Conservation (phyloP, 345 rosid genomes). For the Eucalyptus caleyi region DNA sequence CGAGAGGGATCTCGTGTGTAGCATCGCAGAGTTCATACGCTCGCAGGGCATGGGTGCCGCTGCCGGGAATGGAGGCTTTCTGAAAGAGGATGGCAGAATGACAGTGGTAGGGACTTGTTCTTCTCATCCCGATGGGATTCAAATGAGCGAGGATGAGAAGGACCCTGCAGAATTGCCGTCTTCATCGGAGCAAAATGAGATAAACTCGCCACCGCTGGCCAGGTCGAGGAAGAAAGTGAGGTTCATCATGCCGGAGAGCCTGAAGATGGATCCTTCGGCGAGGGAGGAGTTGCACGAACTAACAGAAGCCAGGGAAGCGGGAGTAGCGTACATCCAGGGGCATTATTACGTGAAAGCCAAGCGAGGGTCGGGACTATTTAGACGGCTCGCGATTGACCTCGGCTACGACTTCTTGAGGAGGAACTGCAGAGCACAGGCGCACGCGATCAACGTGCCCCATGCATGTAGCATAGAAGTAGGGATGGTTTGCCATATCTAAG, state of each 20-base stretch:
- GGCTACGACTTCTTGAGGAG: conserved; percentile 82
- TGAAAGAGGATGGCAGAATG: conserved; percentile 40
- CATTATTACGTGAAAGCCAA: conserved; percentile 72
- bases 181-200: neutral
- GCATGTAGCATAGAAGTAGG: conserved; percentile 93
- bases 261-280: conserved; percentile 35
- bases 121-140: conserved; percentile 46
- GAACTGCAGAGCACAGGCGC: conserved; percentile 47
- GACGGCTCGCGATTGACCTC: conserved; percentile 45
- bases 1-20: conserved; percentile 84
- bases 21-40: conserved; percentile 75
- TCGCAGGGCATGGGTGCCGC: conserved; percentile 15
- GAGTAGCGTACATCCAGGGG: conserved; percentile 79
- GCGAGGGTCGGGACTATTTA: conserved; percentile 64
- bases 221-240: conserved; percentile 53
- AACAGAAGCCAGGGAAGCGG: conserved; percentile 79
- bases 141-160: conserved; percentile 31
- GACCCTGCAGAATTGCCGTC: neutral
- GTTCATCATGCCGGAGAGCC: conserved; percentile 63
- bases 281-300: conserved; percentile 64
- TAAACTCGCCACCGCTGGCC: conserved; percentile 27
- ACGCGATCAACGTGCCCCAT: conserved; percentile 46
- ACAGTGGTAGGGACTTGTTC: conserved; percentile 76
- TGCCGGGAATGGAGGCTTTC: neutral
- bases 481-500: conserved; percentile 65